Percentiles rank a stretch among this genome's conserved stretches.
phyloP scores from a whole-genome alignment of 75 land plant genomes.

The Pinus albicaulis region DNA sequence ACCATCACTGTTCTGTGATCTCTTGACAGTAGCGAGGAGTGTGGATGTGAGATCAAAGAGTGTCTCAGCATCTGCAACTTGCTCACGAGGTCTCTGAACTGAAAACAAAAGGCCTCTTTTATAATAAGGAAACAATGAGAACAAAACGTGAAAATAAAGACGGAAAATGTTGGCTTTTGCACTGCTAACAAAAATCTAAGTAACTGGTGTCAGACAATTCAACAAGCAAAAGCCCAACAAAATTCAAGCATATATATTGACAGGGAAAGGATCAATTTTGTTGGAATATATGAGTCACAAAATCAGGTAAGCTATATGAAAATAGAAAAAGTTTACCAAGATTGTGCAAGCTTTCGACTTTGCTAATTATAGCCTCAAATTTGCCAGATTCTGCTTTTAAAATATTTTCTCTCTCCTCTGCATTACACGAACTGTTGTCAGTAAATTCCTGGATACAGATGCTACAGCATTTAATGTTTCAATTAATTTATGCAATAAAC shows the following conservation, averaged over 20 bases:
- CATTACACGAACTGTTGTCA: background rate
- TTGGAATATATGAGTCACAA: background rate
- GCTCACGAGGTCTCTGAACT: conserved; percentile 84
- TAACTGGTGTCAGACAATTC: background rate
- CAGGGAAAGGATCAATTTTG: background rate
- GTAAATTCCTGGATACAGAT: too few species aligned
- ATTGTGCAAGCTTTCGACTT: conserved; percentile 59
- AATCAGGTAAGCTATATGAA: conserved; percentile 3
- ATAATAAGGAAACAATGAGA: background rate
- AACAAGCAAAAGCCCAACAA: too few species aligned
- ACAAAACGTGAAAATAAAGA: background rate
- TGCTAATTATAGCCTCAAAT: conserved; percentile 35
- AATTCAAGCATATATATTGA: background rate
- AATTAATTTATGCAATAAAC: background rate
- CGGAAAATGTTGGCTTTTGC: background rate
- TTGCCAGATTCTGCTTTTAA: conserved; percentile 24
- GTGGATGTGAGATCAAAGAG: conserved; percentile 49
- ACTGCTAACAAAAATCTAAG: background rate
- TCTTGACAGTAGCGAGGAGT: conserved; percentile 41
- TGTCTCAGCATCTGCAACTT: conserved; percentile 89
- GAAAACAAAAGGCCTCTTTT: conserved; percentile 14
- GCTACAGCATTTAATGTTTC: background rate
- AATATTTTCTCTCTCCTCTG: conserved; percentile 56
- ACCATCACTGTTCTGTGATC: conserved; percentile 32
- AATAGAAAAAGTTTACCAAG: conserved; percentile 27